phyloP scores from a whole-genome alignment of 164 flowering plant species.

The Umbellularia californica region DNA sequence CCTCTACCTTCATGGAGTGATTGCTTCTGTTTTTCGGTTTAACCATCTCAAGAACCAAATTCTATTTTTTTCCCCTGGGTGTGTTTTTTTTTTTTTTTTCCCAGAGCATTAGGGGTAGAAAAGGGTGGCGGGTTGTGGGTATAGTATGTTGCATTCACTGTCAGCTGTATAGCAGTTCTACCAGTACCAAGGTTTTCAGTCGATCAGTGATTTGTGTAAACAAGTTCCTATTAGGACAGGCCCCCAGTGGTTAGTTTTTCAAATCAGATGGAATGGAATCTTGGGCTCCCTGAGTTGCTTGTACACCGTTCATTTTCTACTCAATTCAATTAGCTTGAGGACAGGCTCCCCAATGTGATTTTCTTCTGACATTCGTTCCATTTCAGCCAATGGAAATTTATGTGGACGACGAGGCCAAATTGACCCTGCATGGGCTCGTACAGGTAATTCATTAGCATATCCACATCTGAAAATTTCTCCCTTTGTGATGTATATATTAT shows the following conservation, averaged over 20 bases:
- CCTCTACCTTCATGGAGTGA: neutral
- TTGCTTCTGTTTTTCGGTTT: neutral
- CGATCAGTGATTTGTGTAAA: slow-evolving; percentile 15
- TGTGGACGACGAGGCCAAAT: slow-evolving; percentile 97
- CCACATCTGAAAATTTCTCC: neutral
- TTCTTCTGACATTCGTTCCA: slow-evolving; percentile 65
- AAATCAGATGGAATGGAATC: slow-evolving; percentile 5
- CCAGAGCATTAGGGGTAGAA: neutral
- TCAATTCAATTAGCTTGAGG: slow-evolving; percentile 67
- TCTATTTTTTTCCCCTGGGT: too few relatives aligned
- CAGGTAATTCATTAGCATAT: slow-evolving; percentile 51
- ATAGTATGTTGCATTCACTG: neutral
- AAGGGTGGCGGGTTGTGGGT: neutral
- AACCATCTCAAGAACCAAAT: neutral
- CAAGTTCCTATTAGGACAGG: slow-evolving; percentile 26
- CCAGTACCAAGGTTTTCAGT: neutral
- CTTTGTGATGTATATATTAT: neutral
- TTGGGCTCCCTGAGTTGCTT: neutral
- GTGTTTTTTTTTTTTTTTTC: too few relatives aligned
- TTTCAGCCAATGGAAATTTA: slow-evolving; percentile 99
- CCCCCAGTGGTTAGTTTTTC: slow-evolving; percentile 20
- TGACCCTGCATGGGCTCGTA: slow-evolving; percentile 97
- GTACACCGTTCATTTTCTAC: slow-evolving; percentile 41
- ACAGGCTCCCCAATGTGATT: slow-evolving; percentile 49
- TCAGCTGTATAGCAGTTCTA: neutral